Evolutionary conservation across 129 eudicot species (phyloP).

Genomic region (Logfia minima): DNA sequence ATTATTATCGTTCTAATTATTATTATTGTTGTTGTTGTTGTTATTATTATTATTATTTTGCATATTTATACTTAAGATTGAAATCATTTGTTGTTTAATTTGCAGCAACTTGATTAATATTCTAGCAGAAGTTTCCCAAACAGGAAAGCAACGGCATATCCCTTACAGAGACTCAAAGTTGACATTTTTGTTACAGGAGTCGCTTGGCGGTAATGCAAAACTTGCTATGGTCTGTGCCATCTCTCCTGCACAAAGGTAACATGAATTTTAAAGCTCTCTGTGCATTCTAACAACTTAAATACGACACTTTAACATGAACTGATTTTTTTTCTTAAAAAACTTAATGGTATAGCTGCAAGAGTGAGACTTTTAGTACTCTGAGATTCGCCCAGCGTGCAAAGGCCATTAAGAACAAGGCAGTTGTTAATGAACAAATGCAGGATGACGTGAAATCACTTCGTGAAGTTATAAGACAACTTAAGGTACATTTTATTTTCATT

Average conservation of each 20-base stretch:
- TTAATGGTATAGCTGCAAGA: slow-evolving; percentile 69
- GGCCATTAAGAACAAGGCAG: slow-evolving; percentile 93
- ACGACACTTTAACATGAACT: background rate
- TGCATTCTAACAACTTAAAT: background rate
- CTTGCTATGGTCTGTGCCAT: slow-evolving; percentile 97
- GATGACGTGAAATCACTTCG: slow-evolving; percentile 86
- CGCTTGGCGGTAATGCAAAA: slow-evolving; percentile 98
- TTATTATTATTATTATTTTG: background rate
- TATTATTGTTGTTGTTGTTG: background rate
- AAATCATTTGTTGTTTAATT: slow-evolving; percentile 15
- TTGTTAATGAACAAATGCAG: slow-evolving; percentile 85
- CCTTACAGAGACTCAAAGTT: slow-evolving; percentile 94
- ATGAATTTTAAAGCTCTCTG: background rate
- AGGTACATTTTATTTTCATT: slow-evolving; percentile 38
- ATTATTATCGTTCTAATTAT: too few species aligned
- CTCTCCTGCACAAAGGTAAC: slow-evolving; percentile 84
- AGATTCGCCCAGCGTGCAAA: slow-evolving; percentile 98
- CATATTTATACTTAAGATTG: background rate
- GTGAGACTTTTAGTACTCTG: slow-evolving; percentile 88
- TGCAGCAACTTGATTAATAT: slow-evolving; percentile 85
- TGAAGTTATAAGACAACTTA: slow-evolving; percentile 77
- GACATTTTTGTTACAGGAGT: slow-evolving; percentile 93
- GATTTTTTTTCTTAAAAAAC: background rate
- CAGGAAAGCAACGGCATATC: slow-evolving; percentile 95
- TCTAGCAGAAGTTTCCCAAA: slow-evolving; percentile 94